Evolutionary conservation across 2,329 filamentous ascomycete genomes (phyloP).

Genomic region (Triangularia setosa): DNA sequence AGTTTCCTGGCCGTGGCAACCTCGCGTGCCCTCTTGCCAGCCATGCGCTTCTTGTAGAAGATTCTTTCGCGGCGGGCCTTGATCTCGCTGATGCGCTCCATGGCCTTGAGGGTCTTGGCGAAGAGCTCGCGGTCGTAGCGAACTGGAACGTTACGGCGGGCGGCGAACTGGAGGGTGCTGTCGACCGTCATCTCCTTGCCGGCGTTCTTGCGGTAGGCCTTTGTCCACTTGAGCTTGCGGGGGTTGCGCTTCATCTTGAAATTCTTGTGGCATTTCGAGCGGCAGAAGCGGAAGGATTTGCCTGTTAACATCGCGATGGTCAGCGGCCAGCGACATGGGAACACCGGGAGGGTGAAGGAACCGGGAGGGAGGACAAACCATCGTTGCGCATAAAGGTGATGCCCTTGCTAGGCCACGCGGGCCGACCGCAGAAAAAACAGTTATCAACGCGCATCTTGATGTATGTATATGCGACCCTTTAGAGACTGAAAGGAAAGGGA

Average conservation of each 20-base stretch:
- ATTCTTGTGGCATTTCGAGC: slow-evolving; percentile 60
- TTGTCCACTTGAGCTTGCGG: slow-evolving; percentile 95
- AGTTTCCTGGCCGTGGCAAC: slow-evolving; percentile 78
- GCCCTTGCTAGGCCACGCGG: slow-evolving; percentile 53
- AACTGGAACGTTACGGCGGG: slow-evolving; percentile 87
- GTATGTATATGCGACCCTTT: slow-evolving; percentile 7
- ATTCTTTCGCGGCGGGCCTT: slow-evolving; percentile 76
- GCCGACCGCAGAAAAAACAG: slow-evolving; percentile 33
- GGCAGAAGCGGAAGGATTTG: slow-evolving; percentile 54
- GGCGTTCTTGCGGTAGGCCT: slow-evolving; percentile 79
- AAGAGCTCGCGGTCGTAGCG: slow-evolving; percentile 95
- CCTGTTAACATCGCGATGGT: slow-evolving; percentile 27
- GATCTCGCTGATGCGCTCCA: slow-evolving; percentile 87
- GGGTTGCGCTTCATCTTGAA: slow-evolving; percentile 99
- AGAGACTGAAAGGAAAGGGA: not conserved
- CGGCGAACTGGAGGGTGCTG: slow-evolving; percentile 85
- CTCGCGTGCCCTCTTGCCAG: slow-evolving; percentile 80
- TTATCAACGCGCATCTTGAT: slow-evolving; percentile 28
- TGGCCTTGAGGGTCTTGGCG: slow-evolving; percentile 81
- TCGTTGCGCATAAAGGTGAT: slow-evolving; percentile 52
- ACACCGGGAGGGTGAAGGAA: not conserved
- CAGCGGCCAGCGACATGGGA: not conserved
- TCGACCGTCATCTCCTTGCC: slow-evolving; percentile 92
- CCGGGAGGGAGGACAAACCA: slow-evolving; percentile 28
- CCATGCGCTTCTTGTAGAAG: slow-evolving; percentile 93